Percentiles rank a stretch among this genome's conserved stretches.
Evolutionary conservation across 768 basidiomycete genomes (phyloP).

Genomic region (Baorangia bicolor): DNA sequence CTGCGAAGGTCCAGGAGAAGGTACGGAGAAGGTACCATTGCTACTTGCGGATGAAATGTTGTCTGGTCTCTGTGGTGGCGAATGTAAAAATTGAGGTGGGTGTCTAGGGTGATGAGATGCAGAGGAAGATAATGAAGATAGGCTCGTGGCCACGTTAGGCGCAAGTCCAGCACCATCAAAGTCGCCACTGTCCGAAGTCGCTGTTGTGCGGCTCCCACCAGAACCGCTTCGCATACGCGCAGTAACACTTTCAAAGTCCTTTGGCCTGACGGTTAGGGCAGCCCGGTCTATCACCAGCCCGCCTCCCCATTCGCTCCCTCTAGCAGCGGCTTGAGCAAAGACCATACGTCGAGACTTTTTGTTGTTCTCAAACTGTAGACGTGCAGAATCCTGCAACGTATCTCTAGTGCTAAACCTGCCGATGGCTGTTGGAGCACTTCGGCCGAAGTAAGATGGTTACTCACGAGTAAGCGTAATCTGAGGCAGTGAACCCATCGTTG

Average conservation of each 20-base stretch:
- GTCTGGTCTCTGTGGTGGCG: slow-evolving; percentile 39
- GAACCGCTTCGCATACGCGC: slow-evolving; percentile 77
- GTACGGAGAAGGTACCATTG: slow-evolving; percentile 37
- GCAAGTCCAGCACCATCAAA: slow-evolving; percentile 45
- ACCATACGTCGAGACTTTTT: slow-evolving; percentile 71
- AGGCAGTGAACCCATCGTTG: slow-evolving; percentile 88
- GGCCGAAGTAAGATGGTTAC: slow-evolving; percentile 1
- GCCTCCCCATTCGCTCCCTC: slow-evolving; percentile 61
- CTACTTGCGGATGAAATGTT: slow-evolving; percentile 34
- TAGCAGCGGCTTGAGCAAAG: slow-evolving; percentile 69
- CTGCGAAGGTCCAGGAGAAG: slow-evolving; percentile 38
- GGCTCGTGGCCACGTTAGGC: slow-evolving; percentile 41
- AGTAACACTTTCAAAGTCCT: slow-evolving; percentile 37
- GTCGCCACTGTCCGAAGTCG: slow-evolving; percentile 74
- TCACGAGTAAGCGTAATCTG: slow-evolving; percentile 79
- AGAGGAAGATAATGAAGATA: slow-evolving; percentile 63
- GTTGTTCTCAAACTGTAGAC: slow-evolving; percentile 74
- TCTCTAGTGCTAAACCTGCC: slow-evolving; percentile 70
- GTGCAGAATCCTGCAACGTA: slow-evolving; percentile 77
- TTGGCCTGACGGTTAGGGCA: slow-evolving; percentile 47
- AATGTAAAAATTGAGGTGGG: slow-evolving; percentile 39
- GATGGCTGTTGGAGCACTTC: slow-evolving; percentile 2
- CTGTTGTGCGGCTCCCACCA: slow-evolving; percentile 74
- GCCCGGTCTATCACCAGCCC: slow-evolving; percentile 42
- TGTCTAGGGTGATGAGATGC: slow-evolving; percentile 51